These are phyloP conservation scores for Rhinocladiella mackenziei DNA, from an alignment of 2,329 filamentous ascomycete species.

Conservation along the genomic window DNA sequence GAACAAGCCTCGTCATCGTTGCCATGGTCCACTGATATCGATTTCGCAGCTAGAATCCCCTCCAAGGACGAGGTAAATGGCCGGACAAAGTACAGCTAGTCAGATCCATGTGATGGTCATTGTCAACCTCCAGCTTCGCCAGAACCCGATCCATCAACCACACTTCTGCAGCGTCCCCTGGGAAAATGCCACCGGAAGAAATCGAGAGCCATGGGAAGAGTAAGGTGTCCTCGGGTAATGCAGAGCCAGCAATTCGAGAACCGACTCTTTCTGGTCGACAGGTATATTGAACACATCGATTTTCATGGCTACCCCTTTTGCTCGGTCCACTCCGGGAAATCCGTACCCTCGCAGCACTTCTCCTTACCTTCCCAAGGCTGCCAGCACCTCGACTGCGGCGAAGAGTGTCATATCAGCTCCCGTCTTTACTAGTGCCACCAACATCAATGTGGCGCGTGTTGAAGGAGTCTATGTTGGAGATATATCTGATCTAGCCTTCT, in stretches of 20 bases:
- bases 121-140: slow-evolving; percentile 22
- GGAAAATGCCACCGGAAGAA: slow-evolving; percentile 1
- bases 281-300: slow-evolving; percentile 15
- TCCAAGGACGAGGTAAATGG: slow-evolving; percentile 19
- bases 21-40: slow-evolving; percentile 3
- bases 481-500: slow-evolving; percentile 16
- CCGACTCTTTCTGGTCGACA: slow-evolving; percentile 6
- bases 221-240: neutral
- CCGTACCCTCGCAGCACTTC: slow-evolving; percentile 21
- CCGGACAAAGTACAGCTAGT: slow-evolving; percentile 22
- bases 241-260: slow-evolving; percentile 3
- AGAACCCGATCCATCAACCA: slow-evolving; percentile 3
- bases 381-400: slow-evolving; percentile 26
- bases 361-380: slow-evolving; percentile 21
- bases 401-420: slow-evolving; percentile 28
- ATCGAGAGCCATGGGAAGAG: neutral
- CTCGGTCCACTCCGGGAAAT: slow-evolving; percentile 1
- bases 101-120: slow-evolving; percentile 23
- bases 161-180: neutral
- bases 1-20: neutral
- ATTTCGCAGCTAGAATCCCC: slow-evolving; percentile 18
- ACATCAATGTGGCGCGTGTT: slow-evolving; percentile 25
- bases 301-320: slow-evolving; percentile 28
- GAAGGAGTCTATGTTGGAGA: slow-evolving; percentile 27
- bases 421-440: slow-evolving; percentile 29